Conservation (phyloP, 495 filamentous ascomycete genomes). For the Trichoderma virens region DNA sequence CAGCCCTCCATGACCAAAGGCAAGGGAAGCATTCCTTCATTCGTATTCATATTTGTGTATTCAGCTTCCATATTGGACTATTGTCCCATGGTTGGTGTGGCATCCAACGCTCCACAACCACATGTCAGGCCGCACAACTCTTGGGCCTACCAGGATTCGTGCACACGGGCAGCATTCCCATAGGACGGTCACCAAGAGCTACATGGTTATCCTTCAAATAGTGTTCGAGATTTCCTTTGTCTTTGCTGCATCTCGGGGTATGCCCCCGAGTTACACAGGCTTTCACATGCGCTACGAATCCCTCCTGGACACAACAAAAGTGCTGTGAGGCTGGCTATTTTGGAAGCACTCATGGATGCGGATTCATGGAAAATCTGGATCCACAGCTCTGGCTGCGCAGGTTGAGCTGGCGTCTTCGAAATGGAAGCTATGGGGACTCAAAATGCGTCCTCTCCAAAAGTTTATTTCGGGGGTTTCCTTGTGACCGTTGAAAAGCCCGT, state of each 20-base stretch:
- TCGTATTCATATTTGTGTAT: no score
- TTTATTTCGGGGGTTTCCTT: no score
- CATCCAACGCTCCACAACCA: background rate
- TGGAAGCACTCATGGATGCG: background rate
- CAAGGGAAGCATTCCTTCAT: background rate
- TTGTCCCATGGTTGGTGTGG: background rate
- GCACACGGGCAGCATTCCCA: background rate
- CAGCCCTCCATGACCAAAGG: no score
- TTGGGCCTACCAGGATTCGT: no score
- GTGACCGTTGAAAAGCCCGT: no score
- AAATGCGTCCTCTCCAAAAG: background rate
- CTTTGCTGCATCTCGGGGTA: background rate
- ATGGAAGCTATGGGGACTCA: background rate
- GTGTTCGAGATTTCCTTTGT: background rate
- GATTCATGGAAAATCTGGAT: conserved; percentile 2
- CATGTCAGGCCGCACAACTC: background rate
- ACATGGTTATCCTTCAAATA: background rate
- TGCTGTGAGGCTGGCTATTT: background rate
- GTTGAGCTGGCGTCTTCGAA: background rate
- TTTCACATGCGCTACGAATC: background rate
- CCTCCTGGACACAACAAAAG: background rate
- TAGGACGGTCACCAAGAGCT: background rate
- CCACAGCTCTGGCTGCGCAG: background rate
- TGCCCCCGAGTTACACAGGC: background rate
- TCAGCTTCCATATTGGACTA: background rate